phyloP scores from a whole-genome alignment of 352 stramenopile genomes.

The Aphanomyces euteiches region DNA sequence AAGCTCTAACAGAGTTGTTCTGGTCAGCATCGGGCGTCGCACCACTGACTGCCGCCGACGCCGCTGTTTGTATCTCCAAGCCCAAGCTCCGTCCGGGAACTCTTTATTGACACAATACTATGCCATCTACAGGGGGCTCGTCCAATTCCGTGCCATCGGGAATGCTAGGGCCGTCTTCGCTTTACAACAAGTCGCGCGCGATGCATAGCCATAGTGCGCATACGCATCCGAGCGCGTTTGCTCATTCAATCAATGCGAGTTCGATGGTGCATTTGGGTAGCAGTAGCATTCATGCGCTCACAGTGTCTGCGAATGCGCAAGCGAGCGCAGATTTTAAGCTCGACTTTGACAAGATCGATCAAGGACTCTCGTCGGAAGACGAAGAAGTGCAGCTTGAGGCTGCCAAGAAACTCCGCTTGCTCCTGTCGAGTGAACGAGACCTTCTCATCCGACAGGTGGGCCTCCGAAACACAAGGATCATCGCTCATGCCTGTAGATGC shows the following conservation, averaged over 20 bases:
- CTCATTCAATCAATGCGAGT: constrained; percentile 27
- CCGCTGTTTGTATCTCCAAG: not conserved
- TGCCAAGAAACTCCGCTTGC: constrained; percentile 80
- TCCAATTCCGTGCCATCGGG: constrained; percentile 1
- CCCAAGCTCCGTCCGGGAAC: not conserved
- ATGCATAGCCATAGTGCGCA: constrained; percentile 19
- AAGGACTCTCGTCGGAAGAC: constrained; percentile 75
- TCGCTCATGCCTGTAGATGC: constrained; percentile 47
- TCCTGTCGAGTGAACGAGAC: constrained; percentile 80
- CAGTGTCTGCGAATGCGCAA: constrained; percentile 6
- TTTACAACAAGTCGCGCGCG: constrained; percentile 25
- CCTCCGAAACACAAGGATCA: not conserved
- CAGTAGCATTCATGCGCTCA: constrained; percentile 25
- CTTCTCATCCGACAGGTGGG: constrained; percentile 77
- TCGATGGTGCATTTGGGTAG: constrained; percentile 31
- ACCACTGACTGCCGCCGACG: constrained; percentile 22
- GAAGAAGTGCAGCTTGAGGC: constrained; percentile 77
- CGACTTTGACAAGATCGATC: constrained; percentile 78
- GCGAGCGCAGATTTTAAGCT: constrained; percentile 49
- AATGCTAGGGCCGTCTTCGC: constrained; percentile 13
- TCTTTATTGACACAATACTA: not conserved
- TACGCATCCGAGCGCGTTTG: constrained; percentile 18
- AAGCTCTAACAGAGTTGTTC: constrained; percentile 20
- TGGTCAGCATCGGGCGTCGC: constrained; percentile 27
- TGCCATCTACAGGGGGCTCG: constrained; percentile 13